A percentile compares a stretch with the other conserved stretches of the same genome.
These are phyloP conservation scores for Wickerhamomyces subpelliculosus DNA, from an alignment of 805 yeast species.

Conservation along the genomic window DNA sequence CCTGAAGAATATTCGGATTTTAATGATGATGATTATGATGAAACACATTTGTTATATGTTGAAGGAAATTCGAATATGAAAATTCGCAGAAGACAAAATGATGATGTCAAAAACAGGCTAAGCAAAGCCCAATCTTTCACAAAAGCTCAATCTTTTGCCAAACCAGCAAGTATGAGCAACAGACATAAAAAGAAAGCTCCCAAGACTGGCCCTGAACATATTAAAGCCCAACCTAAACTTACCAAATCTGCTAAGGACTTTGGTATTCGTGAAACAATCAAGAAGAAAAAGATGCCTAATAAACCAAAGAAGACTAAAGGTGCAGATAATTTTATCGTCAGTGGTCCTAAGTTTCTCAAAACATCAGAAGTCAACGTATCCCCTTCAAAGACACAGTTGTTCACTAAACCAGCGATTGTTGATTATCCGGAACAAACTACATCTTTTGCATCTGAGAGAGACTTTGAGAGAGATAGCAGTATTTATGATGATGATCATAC, in stretches of 20 bases:
- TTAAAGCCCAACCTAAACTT: neutral
- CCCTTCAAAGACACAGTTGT: no score
- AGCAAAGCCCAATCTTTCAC: no score
- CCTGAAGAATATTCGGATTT: neutral
- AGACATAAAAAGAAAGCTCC: neutral
- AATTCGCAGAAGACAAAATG: neutral
- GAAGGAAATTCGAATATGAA: neutral
- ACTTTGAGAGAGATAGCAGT: no score
- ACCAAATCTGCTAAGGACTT: neutral
- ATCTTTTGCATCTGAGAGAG: no score
- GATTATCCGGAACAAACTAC: no score
- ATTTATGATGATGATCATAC: no score
- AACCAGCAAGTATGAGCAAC: neutral
- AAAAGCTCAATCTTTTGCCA: neutral
- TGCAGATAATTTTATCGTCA: neutral
- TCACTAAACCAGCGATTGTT: no score
- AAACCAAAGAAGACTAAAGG: neutral
- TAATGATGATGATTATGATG: neutral
- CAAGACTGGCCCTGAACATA: no score
- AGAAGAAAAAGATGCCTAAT: neutral
- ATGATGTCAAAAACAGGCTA: neutral
- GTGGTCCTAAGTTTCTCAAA: neutral
- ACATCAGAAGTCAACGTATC: no score
- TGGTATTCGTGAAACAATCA: neutral
- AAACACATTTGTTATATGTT: neutral